Percentiles rank a stretch among this genome's conserved stretches.
Evolutionary conservation across 805 yeast species (phyloP).

Genomic region (Danielia reshetovae): DNA sequence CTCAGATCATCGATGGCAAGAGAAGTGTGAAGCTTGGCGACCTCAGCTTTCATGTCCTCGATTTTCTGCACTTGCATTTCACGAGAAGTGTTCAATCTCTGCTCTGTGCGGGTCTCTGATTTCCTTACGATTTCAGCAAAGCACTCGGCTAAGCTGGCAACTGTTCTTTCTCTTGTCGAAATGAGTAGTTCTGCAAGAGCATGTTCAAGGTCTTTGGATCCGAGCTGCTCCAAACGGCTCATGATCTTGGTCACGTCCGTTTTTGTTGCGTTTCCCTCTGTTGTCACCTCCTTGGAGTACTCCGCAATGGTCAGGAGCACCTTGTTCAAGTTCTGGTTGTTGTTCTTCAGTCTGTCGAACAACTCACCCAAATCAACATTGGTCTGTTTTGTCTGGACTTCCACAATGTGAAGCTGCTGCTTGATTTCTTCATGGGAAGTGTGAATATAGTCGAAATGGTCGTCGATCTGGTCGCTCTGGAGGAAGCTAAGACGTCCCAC

Average conservation of each 20-base stretch:
- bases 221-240: slow-evolving; percentile 14
- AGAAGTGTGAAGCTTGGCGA: too few species aligned
- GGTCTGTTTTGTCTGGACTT: slow-evolving; percentile 32
- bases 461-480: slow-evolving; percentile 31
- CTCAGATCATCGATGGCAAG: neutral
- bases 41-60: neutral
- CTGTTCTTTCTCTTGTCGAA: neutral
- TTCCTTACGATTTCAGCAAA: too few species aligned
- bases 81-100: neutral
- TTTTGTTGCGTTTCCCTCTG: slow-evolving; percentile 35
- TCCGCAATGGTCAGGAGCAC: slow-evolving; percentile 30
- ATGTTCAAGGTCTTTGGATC: neutral
- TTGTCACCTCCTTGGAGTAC: slow-evolving; percentile 32
- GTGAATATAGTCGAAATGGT: slow-evolving; percentile 30
- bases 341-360: slow-evolving; percentile 37
- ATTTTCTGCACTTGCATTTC: neutral
- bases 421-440: slow-evolving; percentile 24
- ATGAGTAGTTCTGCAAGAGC: neutral
- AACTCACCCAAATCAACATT: slow-evolving; percentile 33
- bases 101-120: too few species aligned
- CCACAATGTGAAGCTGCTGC: slow-evolving; percentile 27
- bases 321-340: slow-evolving; percentile 34
- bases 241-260: slow-evolving; percentile 24
- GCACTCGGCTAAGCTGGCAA: too few species aligned
- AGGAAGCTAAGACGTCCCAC: slow-evolving; percentile 27